Evolutionary conservation across 2,329 filamentous ascomycete species (phyloP).

Genomic region (Emergomyces pasteurianus): DNA sequence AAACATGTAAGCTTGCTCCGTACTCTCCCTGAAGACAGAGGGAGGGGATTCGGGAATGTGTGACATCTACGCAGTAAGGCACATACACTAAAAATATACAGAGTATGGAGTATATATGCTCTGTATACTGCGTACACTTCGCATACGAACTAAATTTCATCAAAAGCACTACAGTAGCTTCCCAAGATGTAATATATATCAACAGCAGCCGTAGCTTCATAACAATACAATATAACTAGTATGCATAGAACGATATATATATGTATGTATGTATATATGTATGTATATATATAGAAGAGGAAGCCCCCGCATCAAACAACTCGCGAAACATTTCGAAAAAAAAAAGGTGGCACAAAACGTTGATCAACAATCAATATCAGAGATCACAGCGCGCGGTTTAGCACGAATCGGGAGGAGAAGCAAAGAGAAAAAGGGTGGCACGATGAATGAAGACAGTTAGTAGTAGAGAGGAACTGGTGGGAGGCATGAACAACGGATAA

Average conservation of each 20-base stretch:
- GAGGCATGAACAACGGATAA: too few relatives aligned
- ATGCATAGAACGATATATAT: neutral
- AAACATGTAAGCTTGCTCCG: too few relatives aligned
- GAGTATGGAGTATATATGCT: too few relatives aligned
- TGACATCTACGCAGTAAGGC: too few relatives aligned
- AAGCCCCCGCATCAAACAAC: neutral
- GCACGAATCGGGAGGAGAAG: too few relatives aligned
- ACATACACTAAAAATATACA: too few relatives aligned
- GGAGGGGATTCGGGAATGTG: too few relatives aligned
- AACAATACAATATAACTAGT: neutral
- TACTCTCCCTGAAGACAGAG: too few relatives aligned
- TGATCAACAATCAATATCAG: neutral
- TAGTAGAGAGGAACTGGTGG: too few relatives aligned
- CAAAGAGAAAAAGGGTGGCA: neutral
- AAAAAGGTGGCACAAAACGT: neutral
- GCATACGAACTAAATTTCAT: neutral
- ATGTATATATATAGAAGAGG: neutral
- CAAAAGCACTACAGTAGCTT: neutral
- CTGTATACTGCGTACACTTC: too few relatives aligned
- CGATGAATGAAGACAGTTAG: neutral
- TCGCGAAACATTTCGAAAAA: neutral
- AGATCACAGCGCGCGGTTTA: neutral
- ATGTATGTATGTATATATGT: neutral
- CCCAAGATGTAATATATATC: neutral
- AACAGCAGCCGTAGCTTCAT: neutral